phyloP scores from a whole-genome alignment of 169 alveolate species.

The Plasmodium sp. region DNA sequence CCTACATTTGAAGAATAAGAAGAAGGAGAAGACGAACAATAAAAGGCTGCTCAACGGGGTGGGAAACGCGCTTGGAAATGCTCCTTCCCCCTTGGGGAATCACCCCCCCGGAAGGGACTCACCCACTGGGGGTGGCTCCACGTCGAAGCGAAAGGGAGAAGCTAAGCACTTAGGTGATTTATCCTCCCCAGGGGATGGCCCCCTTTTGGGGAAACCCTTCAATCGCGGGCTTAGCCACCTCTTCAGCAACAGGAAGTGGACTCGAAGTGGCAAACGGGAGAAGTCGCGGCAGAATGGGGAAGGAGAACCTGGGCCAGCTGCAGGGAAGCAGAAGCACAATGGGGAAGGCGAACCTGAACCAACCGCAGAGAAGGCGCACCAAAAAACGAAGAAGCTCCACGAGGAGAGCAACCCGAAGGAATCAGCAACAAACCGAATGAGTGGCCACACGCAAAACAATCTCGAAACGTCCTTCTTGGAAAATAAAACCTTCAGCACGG shows the following conservation, averaged over 20 bases:
- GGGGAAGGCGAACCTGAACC: not conserved
- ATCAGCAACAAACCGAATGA: not conserved
- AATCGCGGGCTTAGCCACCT: not conserved
- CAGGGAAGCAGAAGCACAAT: not conserved
- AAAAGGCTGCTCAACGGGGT: not conserved
- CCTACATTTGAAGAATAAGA: not conserved
- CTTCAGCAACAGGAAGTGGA: not conserved
- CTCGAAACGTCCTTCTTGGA: slow-evolving; percentile 8
- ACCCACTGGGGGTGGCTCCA: not conserved
- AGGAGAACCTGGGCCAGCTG: not conserved
- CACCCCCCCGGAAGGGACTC: not conserved
- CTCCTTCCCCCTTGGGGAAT: not conserved
- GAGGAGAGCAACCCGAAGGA: not conserved
- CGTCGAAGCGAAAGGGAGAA: not conserved
- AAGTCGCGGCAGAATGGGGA: not conserved
- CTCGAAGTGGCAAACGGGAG: not conserved
- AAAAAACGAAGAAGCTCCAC: not conserved
- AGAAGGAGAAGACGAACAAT: not conserved
- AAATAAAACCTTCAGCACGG: not conserved
- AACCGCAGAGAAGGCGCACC: not conserved
- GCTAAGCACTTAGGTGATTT: not conserved
- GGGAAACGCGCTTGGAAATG: no score
- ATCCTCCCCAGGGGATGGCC: not conserved
- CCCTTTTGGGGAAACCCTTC: not conserved
- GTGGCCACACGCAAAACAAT: not conserved